Evolutionary conservation across 176 grass and related monocot genomes (phyloP).

Genomic region (Oryza nivara): DNA sequence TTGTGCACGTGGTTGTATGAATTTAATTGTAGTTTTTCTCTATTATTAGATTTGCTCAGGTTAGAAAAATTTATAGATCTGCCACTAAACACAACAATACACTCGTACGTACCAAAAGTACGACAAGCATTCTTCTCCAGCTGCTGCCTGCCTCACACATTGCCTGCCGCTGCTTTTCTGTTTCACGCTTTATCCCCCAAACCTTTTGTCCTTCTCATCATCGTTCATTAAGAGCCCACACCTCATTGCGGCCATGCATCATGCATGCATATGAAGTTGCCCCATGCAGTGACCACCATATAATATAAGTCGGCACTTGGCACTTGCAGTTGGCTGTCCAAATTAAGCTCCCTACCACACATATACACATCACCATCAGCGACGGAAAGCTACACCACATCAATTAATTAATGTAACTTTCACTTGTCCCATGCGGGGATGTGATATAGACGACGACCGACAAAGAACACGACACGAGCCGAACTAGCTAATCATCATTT

Average conservation of each 20-base stretch:
- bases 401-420: neutral
- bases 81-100: neutral
- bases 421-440: neutral
- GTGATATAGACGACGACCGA: neutral
- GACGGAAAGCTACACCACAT: neutral
- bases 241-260: neutral
- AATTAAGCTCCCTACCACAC: neutral
- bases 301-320: constrained; percentile 9
- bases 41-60: too few species aligned
- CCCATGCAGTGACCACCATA: neutral
- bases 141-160: neutral
- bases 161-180: neutral
- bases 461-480: neutral
- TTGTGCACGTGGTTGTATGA: too few species aligned
- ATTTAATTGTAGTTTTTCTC: too few species aligned
- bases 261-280: neutral
- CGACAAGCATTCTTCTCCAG: neutral
- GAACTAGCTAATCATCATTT: neutral
- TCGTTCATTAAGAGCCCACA: neutral
- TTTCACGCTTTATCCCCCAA: neutral
- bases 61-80: too few species aligned
- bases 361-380: neutral
- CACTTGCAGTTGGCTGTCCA: neutral
- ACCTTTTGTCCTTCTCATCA: neutral
- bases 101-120: neutral